These are phyloP conservation scores for Syzygium syzygioides DNA, from an alignment of 441 rosid genomes.

Conservation along the genomic window DNA sequence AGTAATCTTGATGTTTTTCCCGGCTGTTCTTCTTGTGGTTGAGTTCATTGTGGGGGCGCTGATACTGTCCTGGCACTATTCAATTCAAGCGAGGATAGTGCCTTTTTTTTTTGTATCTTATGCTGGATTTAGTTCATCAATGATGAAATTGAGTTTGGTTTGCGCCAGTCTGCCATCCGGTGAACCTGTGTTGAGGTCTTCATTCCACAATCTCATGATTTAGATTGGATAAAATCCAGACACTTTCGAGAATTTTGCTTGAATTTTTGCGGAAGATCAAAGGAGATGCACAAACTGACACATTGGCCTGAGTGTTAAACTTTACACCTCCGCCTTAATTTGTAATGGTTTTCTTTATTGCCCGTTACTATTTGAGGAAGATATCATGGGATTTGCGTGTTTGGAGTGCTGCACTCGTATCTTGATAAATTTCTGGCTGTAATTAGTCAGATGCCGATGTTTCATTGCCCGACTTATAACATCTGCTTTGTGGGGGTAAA, in stretches of 20 bases:
- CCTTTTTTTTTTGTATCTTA: constrained; percentile 8
- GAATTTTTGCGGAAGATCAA: background rate
- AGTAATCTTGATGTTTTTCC: constrained; percentile 11
- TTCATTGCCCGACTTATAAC: background rate
- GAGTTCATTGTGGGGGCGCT: constrained; percentile 4
- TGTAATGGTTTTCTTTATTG: background rate
- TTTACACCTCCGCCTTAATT: background rate
- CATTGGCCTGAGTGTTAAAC: background rate
- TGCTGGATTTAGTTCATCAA: constrained; percentile 9
- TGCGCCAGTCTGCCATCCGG: background rate
- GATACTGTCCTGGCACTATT: constrained; percentile 3
- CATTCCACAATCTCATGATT: background rate
- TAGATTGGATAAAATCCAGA: background rate
- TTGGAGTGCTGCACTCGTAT: background rate
- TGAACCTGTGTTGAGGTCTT: background rate
- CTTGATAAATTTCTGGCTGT: background rate
- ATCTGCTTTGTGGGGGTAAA: background rate
- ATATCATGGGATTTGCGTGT: background rate
- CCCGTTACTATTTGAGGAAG: background rate
- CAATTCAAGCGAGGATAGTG: constrained; percentile 11
- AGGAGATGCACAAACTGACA: background rate
- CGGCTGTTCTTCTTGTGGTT: constrained; percentile 13
- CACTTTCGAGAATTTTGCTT: background rate
- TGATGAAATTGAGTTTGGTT: background rate
- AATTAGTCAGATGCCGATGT: background rate